phyloP scores from a whole-genome alignment of 2,329 filamentous ascomycete genomes.

The Gaeumannomyces sp. region DNA sequence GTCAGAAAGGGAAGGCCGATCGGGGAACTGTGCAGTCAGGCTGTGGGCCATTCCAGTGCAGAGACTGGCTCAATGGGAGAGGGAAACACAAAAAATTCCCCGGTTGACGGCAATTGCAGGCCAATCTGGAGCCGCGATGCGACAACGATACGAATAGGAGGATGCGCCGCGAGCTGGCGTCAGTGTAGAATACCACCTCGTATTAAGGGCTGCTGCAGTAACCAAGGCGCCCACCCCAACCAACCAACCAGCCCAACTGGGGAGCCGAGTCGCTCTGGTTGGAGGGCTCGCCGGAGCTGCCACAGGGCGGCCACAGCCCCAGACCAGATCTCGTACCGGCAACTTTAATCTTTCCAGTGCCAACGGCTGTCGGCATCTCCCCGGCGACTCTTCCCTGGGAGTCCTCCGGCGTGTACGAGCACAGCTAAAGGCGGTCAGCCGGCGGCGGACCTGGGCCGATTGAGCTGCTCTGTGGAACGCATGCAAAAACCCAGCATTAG shows the following conservation, averaged over 20 bases:
- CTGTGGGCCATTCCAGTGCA: no score
- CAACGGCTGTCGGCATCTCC: neutral
- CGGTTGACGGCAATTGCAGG: neutral
- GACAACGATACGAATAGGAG: neutral
- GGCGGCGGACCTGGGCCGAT: no score
- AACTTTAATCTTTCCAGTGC: neutral
- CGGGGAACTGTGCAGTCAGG: neutral
- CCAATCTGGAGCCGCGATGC: neutral
- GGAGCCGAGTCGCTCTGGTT: no score
- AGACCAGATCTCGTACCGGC: neutral
- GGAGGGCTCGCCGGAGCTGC: no score
- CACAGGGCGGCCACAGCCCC: neutral
- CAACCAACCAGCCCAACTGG: neutral
- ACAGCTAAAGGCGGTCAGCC: no score
- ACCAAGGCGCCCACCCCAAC: no score
- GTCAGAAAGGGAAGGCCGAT: neutral
- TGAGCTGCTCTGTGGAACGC: no score
- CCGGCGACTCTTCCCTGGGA: no score
- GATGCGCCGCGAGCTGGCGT: neutral
- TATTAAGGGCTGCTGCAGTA: neutral
- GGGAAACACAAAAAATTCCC: neutral
- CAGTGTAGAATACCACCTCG: neutral
- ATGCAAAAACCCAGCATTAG: no score
- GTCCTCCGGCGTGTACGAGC: no score
- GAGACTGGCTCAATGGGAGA: no score